Percentiles rank a stretch among this genome's conserved stretches.
Evolutionary conservation across 1,284 basidiomycete genomes (phyloP).

Genomic region (Moniliella sp.): DNA sequence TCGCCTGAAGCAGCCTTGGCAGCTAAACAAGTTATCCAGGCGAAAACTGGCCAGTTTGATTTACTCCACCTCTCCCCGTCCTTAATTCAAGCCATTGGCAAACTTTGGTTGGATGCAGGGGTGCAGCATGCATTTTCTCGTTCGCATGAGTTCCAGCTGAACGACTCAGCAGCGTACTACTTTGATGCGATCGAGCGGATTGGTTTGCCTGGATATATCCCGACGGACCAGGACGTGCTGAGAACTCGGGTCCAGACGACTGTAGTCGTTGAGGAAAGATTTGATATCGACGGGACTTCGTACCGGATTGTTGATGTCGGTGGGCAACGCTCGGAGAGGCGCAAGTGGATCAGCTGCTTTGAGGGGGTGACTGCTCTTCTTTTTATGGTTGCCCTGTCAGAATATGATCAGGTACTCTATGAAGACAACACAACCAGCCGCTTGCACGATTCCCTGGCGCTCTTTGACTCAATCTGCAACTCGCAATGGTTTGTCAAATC

Average conservation of each 20-base stretch:
- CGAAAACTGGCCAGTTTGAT: too few species aligned
- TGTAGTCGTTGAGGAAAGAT: constrained; percentile 78
- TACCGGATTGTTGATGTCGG: constrained; percentile 64
- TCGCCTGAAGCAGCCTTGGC: constrained; percentile 6
- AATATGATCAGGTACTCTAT: constrained; percentile 74
- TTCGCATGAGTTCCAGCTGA: too few species aligned
- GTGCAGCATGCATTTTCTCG: too few species aligned
- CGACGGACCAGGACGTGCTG: constrained; percentile 56
- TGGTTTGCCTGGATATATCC: constrained; percentile 50
- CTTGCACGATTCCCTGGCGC: constrained; percentile 87
- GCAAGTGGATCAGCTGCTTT: constrained; percentile 44
- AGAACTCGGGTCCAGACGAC: constrained; percentile 65
- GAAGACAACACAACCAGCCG: constrained; percentile 72
- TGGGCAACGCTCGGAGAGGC: constrained; percentile 64
- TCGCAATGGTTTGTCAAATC: constrained; percentile 91
- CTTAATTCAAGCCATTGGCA: too few species aligned
- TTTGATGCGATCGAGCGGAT: constrained; percentile 55
- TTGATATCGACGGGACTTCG: constrained; percentile 37
- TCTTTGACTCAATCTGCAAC: constrained; percentile 90
- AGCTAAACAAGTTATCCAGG: constrained; percentile 19
- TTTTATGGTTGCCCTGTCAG: constrained; percentile 63
- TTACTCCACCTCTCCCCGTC: too few species aligned
- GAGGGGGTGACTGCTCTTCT: constrained; percentile 50
- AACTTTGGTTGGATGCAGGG: too few species aligned
- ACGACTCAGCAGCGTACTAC: constrained; percentile 42